phyloP scores from a whole-genome alignment of 768 basidiomycete genomes.

The Kwoniella sp. region DNA sequence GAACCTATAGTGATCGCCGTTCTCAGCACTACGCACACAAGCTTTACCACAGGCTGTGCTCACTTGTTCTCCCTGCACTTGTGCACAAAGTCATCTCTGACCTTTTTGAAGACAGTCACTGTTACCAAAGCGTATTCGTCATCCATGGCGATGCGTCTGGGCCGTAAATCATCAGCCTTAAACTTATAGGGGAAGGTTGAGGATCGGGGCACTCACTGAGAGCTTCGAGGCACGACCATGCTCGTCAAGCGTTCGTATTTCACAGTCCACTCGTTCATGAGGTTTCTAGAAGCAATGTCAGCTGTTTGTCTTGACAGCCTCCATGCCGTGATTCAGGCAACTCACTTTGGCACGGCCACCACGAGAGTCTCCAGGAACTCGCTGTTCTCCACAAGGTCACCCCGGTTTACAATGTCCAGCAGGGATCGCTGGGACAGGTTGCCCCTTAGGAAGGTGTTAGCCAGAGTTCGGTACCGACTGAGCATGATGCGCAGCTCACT shows the following conservation, averaged over 20 bases:
- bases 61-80: slow-evolving; percentile 94
- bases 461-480: background rate
- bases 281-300: slow-evolving; percentile 56
- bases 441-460: slow-evolving; percentile 59
- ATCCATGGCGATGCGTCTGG: slow-evolving; percentile 71
- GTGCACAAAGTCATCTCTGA: slow-evolving; percentile 87
- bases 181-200: too few relatives aligned
- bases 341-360: slow-evolving; percentile 90
- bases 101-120: slow-evolving; percentile 82
- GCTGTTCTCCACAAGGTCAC: slow-evolving; percentile 78
- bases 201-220: slow-evolving; percentile 68
- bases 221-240: slow-evolving; percentile 92
- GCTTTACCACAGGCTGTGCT: slow-evolving; percentile 32
- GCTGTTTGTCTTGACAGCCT: background rate
- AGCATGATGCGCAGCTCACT: slow-evolving; percentile 54
- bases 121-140: slow-evolving; percentile 81
- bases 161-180: background rate
- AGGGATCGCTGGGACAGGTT: slow-evolving; percentile 89
- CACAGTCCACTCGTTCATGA: slow-evolving; percentile 78
- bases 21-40: background rate
- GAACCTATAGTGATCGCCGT: slow-evolving; percentile 58
- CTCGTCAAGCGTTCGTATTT: slow-evolving; percentile 81
- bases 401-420: slow-evolving; percentile 73
- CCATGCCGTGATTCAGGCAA: slow-evolving; percentile 1
- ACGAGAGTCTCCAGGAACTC: slow-evolving; percentile 90